A percentile compares a stretch with the other conserved stretches of the same genome.
Evolutionary conservation across 2,329 filamentous ascomycete genomes (phyloP).

Genomic region (Arachnomyces sp.): DNA sequence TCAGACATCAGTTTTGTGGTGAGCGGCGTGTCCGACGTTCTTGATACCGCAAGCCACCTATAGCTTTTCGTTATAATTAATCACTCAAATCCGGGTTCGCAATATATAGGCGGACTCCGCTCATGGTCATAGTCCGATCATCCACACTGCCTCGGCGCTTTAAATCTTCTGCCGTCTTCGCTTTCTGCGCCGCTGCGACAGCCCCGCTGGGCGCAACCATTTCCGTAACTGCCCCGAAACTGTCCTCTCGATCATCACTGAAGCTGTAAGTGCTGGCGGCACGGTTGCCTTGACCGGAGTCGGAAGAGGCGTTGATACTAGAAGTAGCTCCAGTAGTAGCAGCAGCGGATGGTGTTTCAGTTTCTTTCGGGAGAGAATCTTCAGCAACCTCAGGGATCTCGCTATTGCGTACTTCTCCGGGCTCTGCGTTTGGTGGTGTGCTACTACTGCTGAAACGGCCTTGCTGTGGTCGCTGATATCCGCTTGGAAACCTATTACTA

Average conservation of each 20-base stretch:
- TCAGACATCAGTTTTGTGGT: too few species aligned
- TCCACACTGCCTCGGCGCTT: conserved; percentile 42
- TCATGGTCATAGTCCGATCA: conserved; percentile 42
- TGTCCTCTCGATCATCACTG: conserved; percentile 40
- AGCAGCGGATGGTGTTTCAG: conserved; percentile 16
- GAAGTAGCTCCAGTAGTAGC: conserved; percentile 11
- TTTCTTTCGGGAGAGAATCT: not conserved
- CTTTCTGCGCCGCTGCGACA: conserved; percentile 30
- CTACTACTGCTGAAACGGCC: conserved; percentile 39
- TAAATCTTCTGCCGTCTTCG: conserved; percentile 37
- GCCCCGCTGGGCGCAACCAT: conserved; percentile 40
- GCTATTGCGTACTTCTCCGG: conserved; percentile 14
- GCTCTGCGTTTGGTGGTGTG: conserved; percentile 43
- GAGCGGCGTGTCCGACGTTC: too few species aligned
- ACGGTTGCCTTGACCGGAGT: conserved; percentile 19
- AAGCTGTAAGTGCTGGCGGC: conserved; percentile 24
- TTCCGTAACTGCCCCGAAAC: conserved; percentile 48
- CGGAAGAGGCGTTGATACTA: not conserved
- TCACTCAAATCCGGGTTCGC: conserved; percentile 42
- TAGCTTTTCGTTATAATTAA: conserved; percentile 9
- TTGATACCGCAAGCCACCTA: too few species aligned
- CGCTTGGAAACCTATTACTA: conserved; percentile 39
- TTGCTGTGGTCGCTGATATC: conserved; percentile 34
- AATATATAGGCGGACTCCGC: conserved; percentile 38
- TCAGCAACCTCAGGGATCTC: conserved; percentile 38